These are phyloP conservation scores for Castanospermum australe DNA, from an alignment of 306 rosid genomes.

Conservation along the genomic window DNA sequence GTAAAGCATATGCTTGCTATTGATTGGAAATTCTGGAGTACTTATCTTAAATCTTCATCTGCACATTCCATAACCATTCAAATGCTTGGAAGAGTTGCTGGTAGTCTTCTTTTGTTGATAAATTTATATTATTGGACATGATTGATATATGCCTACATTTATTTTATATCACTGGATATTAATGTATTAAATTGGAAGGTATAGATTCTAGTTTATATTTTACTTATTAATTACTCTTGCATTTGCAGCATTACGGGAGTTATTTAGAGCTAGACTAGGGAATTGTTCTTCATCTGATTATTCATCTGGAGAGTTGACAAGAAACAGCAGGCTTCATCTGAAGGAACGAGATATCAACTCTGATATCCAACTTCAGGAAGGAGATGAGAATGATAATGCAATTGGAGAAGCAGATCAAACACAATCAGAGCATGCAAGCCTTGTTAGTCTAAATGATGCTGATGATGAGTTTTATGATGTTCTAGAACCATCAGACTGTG, in stretches of 20 bases:
- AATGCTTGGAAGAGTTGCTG: slow-evolving; percentile 96
- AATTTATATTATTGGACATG: neutral
- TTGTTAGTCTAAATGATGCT: slow-evolving; percentile 51
- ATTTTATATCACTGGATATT: slow-evolving; percentile 11
- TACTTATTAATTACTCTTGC: slow-evolving; percentile 26
- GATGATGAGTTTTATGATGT: slow-evolving; percentile 92
- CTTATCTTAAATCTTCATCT: slow-evolving; percentile 73
- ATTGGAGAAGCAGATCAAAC: slow-evolving; percentile 47
- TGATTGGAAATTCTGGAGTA: slow-evolving; percentile 95
- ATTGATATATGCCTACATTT: neutral
- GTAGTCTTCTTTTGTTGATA: slow-evolving; percentile 40
- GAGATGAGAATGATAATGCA: slow-evolving; percentile 37
- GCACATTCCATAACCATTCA: slow-evolving; percentile 72
- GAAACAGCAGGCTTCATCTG: slow-evolving; percentile 36
- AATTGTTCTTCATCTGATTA: slow-evolving; percentile 47
- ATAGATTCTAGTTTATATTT: slow-evolving; percentile 17
- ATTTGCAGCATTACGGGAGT: slow-evolving; percentile 77
- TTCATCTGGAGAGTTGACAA: slow-evolving; percentile 53
- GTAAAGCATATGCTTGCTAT: slow-evolving; percentile 98
- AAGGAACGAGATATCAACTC: slow-evolving; percentile 44
- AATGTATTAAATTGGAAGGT: neutral
- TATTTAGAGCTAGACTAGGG: slow-evolving; percentile 61
- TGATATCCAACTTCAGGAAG: slow-evolving; percentile 38
- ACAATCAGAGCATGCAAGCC: slow-evolving; percentile 53
- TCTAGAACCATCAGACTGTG: slow-evolving; percentile 67